Evolutionary conservation across 306 rosid genomes (phyloP), one percentile per base, ranked within the genome.

Genomic region (Gynostemma pentaphyllum): DNA sequence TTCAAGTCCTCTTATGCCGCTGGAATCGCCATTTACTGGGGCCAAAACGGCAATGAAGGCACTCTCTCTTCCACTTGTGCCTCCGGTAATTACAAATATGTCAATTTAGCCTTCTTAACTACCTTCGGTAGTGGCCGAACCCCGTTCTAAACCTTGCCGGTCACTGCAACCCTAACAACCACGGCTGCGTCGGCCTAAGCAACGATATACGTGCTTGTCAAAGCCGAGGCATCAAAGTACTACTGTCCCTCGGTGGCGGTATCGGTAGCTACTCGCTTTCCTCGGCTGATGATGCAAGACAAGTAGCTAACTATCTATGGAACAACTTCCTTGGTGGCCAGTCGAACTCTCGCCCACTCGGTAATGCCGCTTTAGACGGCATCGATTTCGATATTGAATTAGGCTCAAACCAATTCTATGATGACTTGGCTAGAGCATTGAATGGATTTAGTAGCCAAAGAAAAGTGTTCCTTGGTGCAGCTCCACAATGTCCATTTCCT

Each of bases 21-120:
- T 9, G 64, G 64, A 34, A 79, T 86, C 13, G 79, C 85, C 14
- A 48, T 75, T 7, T 86, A 86, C 9, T 83, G 95, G 87, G 95
- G 95, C 47, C 89, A 83, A 77, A 62, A 61, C 48, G 1, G 16
- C 2, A 18, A 24, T 0, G 87, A 86, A 77, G 89, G 82, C 50
- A 22, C 89, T 44, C 46, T 86, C 3, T 69, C 68, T 2, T 76
- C 74, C 3, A 71, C 95, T 9, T 86, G 95, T 26, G 65, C 77
- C 65, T 74, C 85, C 1, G 72, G 73, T 19, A 86, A 81, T 79
- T 83, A 86, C 75, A 48, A 86, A 11, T 86, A 36, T n/a, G 83
- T 86, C 6, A 83, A 83, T 79, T 49, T 86, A 18, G 87, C 80
- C 4, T 86, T 86, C 68, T 41, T 86, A 3, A 3, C 67, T 23